Conservation (phyloP, 192 early-diverging fungal species). For the Lunasporangiospora selenospora region DNA sequence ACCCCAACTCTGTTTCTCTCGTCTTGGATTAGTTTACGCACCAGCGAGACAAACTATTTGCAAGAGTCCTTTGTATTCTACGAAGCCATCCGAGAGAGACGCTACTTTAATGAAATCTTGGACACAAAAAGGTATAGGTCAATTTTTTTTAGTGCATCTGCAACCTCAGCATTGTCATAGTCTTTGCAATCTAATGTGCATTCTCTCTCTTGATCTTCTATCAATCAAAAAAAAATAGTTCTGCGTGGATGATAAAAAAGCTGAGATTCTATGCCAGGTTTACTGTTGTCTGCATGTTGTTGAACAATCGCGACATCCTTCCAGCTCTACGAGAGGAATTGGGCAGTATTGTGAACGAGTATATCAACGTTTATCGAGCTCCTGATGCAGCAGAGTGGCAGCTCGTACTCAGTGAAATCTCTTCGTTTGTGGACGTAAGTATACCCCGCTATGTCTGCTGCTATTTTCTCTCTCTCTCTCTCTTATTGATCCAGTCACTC, state of each 20-base stretch:
- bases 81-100: constrained; percentile 92
- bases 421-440: constrained; percentile 82
- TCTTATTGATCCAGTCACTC: too few relatives aligned
- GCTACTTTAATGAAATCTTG: constrained; percentile 95
- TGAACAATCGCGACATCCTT: constrained; percentile 85
- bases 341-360: constrained; percentile 85
- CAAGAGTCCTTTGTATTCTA: constrained; percentile 96
- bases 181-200: not conserved
- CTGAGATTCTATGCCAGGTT: constrained; percentile 98
- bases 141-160: not conserved
- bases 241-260: constrained; percentile 95
- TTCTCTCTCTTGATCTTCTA: constrained; percentile 1
- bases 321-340: constrained; percentile 86
- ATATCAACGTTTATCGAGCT: constrained; percentile 85
- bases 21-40: constrained; percentile 66
- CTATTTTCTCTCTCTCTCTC: too few relatives aligned
- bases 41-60: constrained; percentile 96
- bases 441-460: too few relatives aligned
- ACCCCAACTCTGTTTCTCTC: not conserved
- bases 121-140: constrained; percentile 85
- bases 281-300: constrained; percentile 91
- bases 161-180: not conserved
- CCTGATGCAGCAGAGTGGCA: constrained; percentile 93
- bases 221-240: constrained; percentile 51
- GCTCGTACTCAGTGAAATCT: constrained; percentile 77